A percentile compares a stretch with the other conserved stretches of the same genome.
These are phyloP conservation scores for Colletotrichum melonis DNA, from an alignment of 2,329 filamentous ascomycete genomes.

Conservation along the genomic window DNA sequence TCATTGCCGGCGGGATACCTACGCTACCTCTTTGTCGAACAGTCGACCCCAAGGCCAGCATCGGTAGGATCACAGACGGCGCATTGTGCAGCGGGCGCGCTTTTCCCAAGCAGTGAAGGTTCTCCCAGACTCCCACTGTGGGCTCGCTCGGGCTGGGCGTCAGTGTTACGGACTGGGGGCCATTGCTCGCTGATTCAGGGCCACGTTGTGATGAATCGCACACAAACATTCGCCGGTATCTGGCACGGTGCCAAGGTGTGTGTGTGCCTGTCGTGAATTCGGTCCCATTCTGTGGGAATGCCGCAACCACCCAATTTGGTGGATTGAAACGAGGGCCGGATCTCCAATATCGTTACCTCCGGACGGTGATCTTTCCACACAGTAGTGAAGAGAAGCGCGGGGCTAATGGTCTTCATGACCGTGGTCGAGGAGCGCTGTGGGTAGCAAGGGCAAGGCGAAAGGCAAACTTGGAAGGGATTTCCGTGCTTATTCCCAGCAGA, in stretches of 20 bases:
- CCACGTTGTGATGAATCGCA: background rate
- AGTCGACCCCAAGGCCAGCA: background rate
- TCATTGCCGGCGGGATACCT: background rate
- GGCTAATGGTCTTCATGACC: background rate
- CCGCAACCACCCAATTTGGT: no score
- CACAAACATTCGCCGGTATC: background rate
- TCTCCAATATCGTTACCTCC: background rate
- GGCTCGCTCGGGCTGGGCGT: background rate
- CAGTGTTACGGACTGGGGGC: background rate
- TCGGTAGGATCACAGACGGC: background rate
- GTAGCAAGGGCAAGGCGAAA: background rate
- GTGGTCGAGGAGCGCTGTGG: background rate
- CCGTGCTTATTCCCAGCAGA: background rate
- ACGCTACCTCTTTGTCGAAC: background rate
- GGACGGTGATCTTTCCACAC: background rate
- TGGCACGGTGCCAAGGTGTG: background rate
- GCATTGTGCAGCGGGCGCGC: conserved; percentile 4
- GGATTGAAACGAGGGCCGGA: no score
- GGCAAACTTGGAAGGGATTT: no score
- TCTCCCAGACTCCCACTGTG: conserved; percentile 37
- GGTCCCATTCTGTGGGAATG: no score
- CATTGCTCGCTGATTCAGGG: background rate
- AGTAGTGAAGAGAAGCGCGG: background rate
- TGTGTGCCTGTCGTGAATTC: background rate
- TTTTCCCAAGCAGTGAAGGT: conserved; percentile 1